Conservation (phyloP, 2,329 filamentous ascomycete species). For the Myriangium duriaei region DNA sequence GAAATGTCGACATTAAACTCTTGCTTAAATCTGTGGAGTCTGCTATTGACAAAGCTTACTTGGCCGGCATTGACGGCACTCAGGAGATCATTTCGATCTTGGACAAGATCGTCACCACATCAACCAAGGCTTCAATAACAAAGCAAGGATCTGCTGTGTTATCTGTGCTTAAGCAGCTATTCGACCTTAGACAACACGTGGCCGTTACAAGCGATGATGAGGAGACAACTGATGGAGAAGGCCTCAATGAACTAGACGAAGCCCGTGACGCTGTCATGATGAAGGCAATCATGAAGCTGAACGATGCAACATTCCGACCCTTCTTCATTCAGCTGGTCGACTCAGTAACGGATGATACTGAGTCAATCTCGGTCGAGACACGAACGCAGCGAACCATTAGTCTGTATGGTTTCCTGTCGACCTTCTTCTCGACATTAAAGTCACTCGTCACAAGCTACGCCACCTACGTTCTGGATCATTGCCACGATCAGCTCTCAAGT, state of each 20-base stretch:
- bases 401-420: constrained; percentile 66
- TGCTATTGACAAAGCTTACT: constrained; percentile 56
- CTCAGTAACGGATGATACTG: constrained; percentile 56
- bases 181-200: constrained; percentile 53
- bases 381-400: constrained; percentile 54
- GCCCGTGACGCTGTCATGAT: constrained; percentile 53
- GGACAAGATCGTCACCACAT: constrained; percentile 58
- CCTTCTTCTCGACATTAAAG: constrained; percentile 77
- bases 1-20: constrained; percentile 64
- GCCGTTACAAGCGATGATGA: constrained; percentile 28
- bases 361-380: constrained; percentile 17
- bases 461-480: constrained; percentile 68
- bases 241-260: constrained; percentile 24
- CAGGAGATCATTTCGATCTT: constrained; percentile 59
- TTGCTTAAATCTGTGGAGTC: constrained; percentile 60
- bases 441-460: constrained; percentile 91
- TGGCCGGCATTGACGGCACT: constrained; percentile 36
- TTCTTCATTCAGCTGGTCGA: constrained; percentile 80
- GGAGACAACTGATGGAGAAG: constrained; percentile 49
- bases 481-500: constrained; percentile 48
- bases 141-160: constrained; percentile 63
- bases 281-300: constrained; percentile 92
- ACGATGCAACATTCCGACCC: constrained; percentile 84
- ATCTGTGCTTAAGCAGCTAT: constrained; percentile 41
- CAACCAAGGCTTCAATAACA: constrained; percentile 64